phyloP scores from a whole-genome alignment of 805 yeast genomes.

The Cyberlindnera suaveolens region DNA sequence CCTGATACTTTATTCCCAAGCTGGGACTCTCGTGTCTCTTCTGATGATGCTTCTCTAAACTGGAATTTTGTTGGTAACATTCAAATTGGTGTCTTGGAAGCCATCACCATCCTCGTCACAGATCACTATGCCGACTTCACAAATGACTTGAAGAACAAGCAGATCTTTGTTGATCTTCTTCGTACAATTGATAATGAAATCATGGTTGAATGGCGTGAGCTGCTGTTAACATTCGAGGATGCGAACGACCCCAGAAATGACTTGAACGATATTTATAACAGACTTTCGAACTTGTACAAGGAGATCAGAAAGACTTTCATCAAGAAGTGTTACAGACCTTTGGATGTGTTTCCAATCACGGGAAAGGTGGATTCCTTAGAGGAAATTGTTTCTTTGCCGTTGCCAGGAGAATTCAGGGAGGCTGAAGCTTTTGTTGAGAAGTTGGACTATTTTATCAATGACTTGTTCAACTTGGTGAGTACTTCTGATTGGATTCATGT shows the following conservation, averaged over 20 bases:
- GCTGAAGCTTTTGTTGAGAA: slow-evolving; percentile 58
- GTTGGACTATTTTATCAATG: slow-evolving; percentile 55
- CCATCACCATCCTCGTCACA: slow-evolving; percentile 60
- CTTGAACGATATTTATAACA: slow-evolving; percentile 23
- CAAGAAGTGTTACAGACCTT: slow-evolving; percentile 63
- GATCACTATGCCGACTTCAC: slow-evolving; percentile 73
- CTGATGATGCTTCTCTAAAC: slow-evolving; percentile 45
- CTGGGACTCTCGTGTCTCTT: slow-evolving; percentile 41
- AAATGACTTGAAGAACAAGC: slow-evolving; percentile 56
- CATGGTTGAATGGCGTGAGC: slow-evolving; percentile 40
- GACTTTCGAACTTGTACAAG: slow-evolving; percentile 43
- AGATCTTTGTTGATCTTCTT: slow-evolving; percentile 55
- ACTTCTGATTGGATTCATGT: slow-evolving; percentile 74
- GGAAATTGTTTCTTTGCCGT: neutral
- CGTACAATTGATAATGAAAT: slow-evolving; percentile 66
- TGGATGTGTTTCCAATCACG: slow-evolving; percentile 18
- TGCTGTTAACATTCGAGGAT: slow-evolving; percentile 20
- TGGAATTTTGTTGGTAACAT: slow-evolving; percentile 68
- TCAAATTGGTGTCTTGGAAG: slow-evolving; percentile 76
- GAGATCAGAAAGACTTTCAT: slow-evolving; percentile 64
- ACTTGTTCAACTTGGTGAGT: slow-evolving; percentile 50
- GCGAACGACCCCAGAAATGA: slow-evolving; percentile 18
- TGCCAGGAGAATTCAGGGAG: slow-evolving; percentile 35
- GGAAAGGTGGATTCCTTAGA: slow-evolving; percentile 1
- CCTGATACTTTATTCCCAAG: slow-evolving; percentile 39